Evolutionary conservation across 257 asterid species (phyloP).

Genomic region (Buddleja alternifolia): DNA sequence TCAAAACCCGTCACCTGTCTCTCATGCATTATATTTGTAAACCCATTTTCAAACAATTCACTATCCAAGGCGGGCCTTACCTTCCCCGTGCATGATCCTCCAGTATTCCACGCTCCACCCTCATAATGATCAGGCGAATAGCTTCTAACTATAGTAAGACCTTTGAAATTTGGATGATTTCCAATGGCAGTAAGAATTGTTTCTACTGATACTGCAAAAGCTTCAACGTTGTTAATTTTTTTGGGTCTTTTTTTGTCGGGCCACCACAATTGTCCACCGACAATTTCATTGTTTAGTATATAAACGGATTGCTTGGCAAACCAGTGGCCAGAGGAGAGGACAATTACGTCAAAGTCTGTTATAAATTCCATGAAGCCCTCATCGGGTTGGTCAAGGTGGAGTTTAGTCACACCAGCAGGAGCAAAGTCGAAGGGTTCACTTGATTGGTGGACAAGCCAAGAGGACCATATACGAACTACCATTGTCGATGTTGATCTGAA

Average conservation of each 20-base stretch:
- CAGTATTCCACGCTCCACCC: constrained; percentile 67
- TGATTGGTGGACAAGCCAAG: constrained; percentile 67
- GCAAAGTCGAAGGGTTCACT: constrained; percentile 52
- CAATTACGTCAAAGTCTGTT: constrained; percentile 47
- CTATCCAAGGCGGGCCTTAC: constrained; percentile 46
- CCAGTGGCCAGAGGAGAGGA: constrained; percentile 79
- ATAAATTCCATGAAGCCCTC: constrained; percentile 53
- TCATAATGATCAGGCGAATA: constrained; percentile 72
- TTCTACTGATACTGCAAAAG: constrained; percentile 64
- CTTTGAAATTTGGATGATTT: constrained; percentile 54
- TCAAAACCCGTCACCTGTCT: constrained; percentile 50
- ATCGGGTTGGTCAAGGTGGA: constrained; percentile 63
- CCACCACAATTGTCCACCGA: constrained; percentile 75
- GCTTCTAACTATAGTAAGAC: constrained; percentile 56
- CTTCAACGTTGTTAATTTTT: constrained; percentile 52
- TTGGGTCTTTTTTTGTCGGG: constrained; percentile 47
- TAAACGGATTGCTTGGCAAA: constrained; percentile 64
- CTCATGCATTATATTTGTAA: constrained; percentile 59
- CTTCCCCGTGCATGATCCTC: constrained; percentile 74
- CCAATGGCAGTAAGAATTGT: constrained; percentile 54
- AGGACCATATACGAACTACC: constrained; percentile 68
- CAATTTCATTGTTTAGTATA: constrained; percentile 51
- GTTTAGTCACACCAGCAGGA: constrained; percentile 53
- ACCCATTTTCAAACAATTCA: constrained; percentile 50
- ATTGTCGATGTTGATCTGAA: constrained; percentile 62